Evolutionary conservation across 1,139 yeast genomes (phyloP).

Genomic region (Groenewaldozyma auringiensis): DNA sequence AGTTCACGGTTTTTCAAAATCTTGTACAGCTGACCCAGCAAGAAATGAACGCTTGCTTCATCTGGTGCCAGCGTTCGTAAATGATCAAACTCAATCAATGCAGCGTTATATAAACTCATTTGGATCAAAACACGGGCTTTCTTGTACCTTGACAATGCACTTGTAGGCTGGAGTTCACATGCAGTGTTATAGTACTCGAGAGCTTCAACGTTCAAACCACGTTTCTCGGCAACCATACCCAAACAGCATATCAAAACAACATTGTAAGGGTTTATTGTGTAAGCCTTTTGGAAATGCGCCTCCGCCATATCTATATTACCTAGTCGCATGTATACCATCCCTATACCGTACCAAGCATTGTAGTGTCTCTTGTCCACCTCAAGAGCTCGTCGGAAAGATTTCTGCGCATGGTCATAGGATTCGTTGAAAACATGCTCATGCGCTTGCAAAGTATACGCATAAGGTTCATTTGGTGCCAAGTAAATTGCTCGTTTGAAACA

Average conservation of each 20-base stretch:
- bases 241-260: slow-evolving; percentile 86
- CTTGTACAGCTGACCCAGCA: slow-evolving; percentile 81
- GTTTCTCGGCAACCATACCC: slow-evolving; percentile 85
- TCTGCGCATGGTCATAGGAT: slow-evolving; percentile 83
- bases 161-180: slow-evolving; percentile 71
- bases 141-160: slow-evolving; percentile 82
- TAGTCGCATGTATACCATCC: slow-evolving; percentile 83
- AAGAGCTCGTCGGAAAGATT: slow-evolving; percentile 72
- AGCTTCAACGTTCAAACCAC: slow-evolving; percentile 64
- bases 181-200: slow-evolving; percentile 79
- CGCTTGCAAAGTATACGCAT: slow-evolving; percentile 89
- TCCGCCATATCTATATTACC: slow-evolving; percentile 84
- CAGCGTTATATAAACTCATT: slow-evolving; percentile 62
- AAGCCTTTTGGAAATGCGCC: slow-evolving; percentile 79
- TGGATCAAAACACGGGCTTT: slow-evolving; percentile 76
- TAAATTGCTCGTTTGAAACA: slow-evolving; percentile 78
- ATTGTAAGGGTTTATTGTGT: slow-evolving; percentile 82
- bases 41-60: slow-evolving; percentile 87
- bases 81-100: slow-evolving; percentile 65
- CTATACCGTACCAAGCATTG: slow-evolving; percentile 93
- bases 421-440: slow-evolving; percentile 88
- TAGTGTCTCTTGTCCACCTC: slow-evolving; percentile 76
- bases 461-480: slow-evolving; percentile 65
- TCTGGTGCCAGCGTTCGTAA: slow-evolving; percentile 78
- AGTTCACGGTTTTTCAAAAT: slow-evolving; percentile 63